A percentile compares a stretch with the other conserved stretches of the same genome.
These are phyloP conservation scores for Antitrichia curtipendula DNA, from an alignment of 225 moss, liverwort and hornwort genomes.

Conservation along the genomic window DNA sequence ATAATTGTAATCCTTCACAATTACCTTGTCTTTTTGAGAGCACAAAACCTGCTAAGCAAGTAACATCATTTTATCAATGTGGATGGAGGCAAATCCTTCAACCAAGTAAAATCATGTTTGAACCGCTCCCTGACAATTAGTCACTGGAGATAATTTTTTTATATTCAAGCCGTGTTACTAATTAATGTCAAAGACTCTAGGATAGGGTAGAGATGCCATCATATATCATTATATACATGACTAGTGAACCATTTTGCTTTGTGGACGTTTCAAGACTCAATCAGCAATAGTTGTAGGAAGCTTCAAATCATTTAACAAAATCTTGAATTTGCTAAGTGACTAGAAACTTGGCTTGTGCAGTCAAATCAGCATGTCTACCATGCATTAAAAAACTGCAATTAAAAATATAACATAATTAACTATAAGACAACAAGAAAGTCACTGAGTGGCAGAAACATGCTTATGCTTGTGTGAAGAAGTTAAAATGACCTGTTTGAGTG, in stretches of 20 bases:
- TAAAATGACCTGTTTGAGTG: slow-evolving; percentile 22
- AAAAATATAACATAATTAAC: neutral
- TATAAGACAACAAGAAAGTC: neutral
- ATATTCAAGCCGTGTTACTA: neutral
- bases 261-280: neutral
- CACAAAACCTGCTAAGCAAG: slow-evolving; percentile 49
- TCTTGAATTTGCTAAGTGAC: neutral
- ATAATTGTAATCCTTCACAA: slow-evolving; percentile 63
- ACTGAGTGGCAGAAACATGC: neutral
- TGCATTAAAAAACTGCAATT: neutral
- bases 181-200: neutral
- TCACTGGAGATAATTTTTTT: neutral
- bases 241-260: neutral
- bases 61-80: neutral
- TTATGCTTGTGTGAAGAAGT: neutral
- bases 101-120: neutral
- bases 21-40: slow-evolving; percentile 50
- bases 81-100: neutral
- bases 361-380: neutral
- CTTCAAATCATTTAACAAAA: neutral
- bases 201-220: neutral
- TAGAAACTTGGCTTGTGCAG: neutral
- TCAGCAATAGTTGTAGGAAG: too few relatives aligned
- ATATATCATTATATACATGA: neutral
- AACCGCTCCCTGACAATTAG: neutral